A percentile compares a stretch with the other conserved stretches of the same genome.
These are phyloP conservation scores for Closterium sp. DNA, from an alignment of 139 green algal genomes.

Conservation along the genomic window DNA sequence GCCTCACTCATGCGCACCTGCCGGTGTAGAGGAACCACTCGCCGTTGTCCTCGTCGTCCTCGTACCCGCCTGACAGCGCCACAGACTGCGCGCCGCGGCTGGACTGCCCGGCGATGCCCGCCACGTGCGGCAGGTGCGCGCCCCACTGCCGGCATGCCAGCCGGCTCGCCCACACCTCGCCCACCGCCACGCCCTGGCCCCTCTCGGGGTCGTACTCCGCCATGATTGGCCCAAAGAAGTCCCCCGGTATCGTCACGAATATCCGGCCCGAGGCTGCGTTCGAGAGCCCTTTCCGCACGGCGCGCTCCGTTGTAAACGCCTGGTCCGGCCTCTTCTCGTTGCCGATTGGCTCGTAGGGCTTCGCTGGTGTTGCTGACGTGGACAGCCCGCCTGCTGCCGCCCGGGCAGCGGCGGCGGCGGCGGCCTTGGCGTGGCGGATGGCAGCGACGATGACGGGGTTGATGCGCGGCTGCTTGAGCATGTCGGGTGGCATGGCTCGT, in stretches of 20 bases:
- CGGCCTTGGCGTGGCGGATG: constrained; percentile 70
- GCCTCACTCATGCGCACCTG: constrained; percentile 15
- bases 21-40: constrained; percentile 97
- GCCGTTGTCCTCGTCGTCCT: constrained; percentile 89
- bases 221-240: constrained; percentile 94
- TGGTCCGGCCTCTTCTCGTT: constrained; percentile 77
- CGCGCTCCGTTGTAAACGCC: constrained; percentile 83
- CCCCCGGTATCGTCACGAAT: constrained; percentile 79
- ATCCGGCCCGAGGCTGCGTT: constrained; percentile 87
- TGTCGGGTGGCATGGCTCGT: constrained; percentile 65
- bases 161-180: constrained; percentile 84
- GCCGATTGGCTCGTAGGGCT: constrained; percentile 20
- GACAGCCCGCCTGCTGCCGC: background rate
- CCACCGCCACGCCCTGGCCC: constrained; percentile 75
- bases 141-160: constrained; percentile 94
- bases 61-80: constrained; percentile 80
- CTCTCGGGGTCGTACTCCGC: constrained; percentile 77
- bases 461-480: constrained; percentile 75
- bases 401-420: constrained; percentile 8
- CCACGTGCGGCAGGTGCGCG: constrained; percentile 92
- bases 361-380: constrained; percentile 3
- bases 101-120: constrained; percentile 90
- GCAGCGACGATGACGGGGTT: constrained; percentile 79
- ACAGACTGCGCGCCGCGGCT: constrained; percentile 75
- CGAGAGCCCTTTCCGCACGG: constrained; percentile 70